Base-by-base conservation (phyloP, 352 stramenopile species). In the Pythium oligandrum region DNA sequence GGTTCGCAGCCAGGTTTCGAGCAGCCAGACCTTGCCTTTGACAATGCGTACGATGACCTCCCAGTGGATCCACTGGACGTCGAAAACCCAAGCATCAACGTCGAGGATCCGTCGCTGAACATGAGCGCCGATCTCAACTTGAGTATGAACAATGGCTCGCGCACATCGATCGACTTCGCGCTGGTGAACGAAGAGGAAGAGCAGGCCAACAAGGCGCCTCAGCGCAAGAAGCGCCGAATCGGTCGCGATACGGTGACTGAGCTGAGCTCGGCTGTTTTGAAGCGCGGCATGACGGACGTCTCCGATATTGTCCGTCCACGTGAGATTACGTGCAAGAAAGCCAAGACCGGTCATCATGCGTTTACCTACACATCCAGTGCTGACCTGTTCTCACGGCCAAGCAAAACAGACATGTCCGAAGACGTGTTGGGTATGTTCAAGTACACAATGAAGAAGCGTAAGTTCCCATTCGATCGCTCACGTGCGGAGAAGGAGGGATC, bases 361-460 rank as follows among this genome's bases (percentile, higher is more conserved):
- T 48, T 67, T 6, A 60, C 73, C 12, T 46, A 57, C 31, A 55
- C 54, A 3, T 59, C 45, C 31, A 56, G 48, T 12, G 32, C 59
- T 2, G 78, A 93, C 26, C 60, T 90, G 47, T 91, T 93, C 40
- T 58, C 57, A 8, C 55, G 66, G 8, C 85, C 85, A 9, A 88
- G 71, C 40, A 78, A 81, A 17, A 44, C 63, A 3, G 64, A 71
- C n/a, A 72, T 95, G 48, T 65, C 82, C 0, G 71, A 89, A 1
- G 64, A 80, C 5, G 53, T 93, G 11, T 58, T 94, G 1, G 43
- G 36, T 11, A 91, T 96, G 83, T 94, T 93, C 49, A 75, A 76
- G 51, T 56, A 78, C 48, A 93, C 80, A 1, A 94, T 94, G 86
- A 90, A 83, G 65, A 92, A 92, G 68, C 69, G 71, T 12, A 95